These are phyloP conservation scores for Boletus coccyginus DNA, from an alignment of 768 basidiomycete species.

Conservation along the genomic window DNA sequence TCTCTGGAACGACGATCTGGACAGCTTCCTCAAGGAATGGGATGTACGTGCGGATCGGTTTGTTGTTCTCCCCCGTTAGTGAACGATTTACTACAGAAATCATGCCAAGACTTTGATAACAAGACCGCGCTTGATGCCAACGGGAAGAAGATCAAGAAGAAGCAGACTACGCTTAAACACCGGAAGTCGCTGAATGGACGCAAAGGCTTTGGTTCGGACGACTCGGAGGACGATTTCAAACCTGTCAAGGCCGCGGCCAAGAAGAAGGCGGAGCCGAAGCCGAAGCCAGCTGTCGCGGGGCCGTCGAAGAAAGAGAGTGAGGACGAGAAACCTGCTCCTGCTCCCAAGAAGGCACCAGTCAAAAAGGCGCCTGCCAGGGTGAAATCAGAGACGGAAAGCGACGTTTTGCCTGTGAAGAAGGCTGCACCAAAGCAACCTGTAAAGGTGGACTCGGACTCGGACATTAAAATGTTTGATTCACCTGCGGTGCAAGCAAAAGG, in stretches of 20 bases:
- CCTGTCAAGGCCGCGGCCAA: constrained; percentile 47
- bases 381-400: constrained; percentile 41
- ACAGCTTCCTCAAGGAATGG: constrained; percentile 81
- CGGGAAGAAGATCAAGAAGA: constrained; percentile 54
- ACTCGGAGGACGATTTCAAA: constrained; percentile 55
- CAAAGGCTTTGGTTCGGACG: constrained; percentile 34
- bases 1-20: constrained; percentile 89
- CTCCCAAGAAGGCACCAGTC: constrained; percentile 30
- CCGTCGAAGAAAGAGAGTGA: constrained; percentile 47
- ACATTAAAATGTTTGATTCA: constrained; percentile 30
- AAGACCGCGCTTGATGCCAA: constrained; percentile 45
- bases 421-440: constrained; percentile 19
- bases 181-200: constrained; percentile 49
- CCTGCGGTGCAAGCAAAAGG: constrained; percentile 31
- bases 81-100: constrained; percentile 31
- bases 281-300: constrained; percentile 31
- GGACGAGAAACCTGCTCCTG: constrained; percentile 30
- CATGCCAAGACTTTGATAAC: constrained; percentile 42
- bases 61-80: neutral
- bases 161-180: constrained; percentile 54
- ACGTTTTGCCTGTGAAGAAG: constrained; percentile 26
- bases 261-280: constrained; percentile 33
- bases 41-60: constrained; percentile 51
- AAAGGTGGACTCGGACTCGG: constrained; percentile 39
- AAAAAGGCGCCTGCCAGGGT: constrained; percentile 33